Evolutionary conservation across 371 early-diverging fungal genomes (phyloP), one percentile per base, ranked within the genome.

Genomic region (Gilbertella persicaria): DNA sequence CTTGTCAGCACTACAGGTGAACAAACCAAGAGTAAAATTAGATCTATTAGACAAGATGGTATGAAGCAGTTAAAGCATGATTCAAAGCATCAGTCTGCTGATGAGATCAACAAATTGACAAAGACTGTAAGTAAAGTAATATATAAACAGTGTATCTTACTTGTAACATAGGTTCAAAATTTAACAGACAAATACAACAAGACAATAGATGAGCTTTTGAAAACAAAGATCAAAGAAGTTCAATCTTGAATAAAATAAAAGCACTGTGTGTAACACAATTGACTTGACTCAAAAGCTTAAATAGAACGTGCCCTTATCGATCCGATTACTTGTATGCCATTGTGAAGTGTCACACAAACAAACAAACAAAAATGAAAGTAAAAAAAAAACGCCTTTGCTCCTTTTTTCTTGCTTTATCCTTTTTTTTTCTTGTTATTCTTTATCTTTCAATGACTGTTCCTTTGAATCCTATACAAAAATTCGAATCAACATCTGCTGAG

Each of bases 41-140:
- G 90, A 45, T 71, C 73, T 45, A 59, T 85, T 46, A 83, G 91
- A 20, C 89, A 90, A 50, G 88, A 87, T 45, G 84, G 82, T 30
- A 82, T 89, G 84, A 85, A 84, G 66, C 83, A 87, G 14, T 57
- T 93, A 40, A 92, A 92, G 70, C 75, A 80, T 39, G 85, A 85
- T 38, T 48, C 69, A n/a, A 86, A 83, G 66, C 43, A 64, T 37
- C 71, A 75, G 21, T 60, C 87, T 39, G 72, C 67, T 25, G 91
- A 91, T 64, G 81, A 85, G 43, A 69, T 74, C 45, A 79, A 75
- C 56, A 64, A 58, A 45, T 59, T 84, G 57, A 86, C 89, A 50
- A 89, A 88, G 66, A 55, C 73, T 62, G 86, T 82, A 73, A 61
- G 53, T 44, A 40, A 20, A 40, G 12, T 13, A 20, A 44, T 24